A percentile compares a stretch with the other conserved stretches of the same genome.
Evolutionary conservation across 805 yeast species (phyloP).

Genomic region (Suhomyces kilbournensis): DNA sequence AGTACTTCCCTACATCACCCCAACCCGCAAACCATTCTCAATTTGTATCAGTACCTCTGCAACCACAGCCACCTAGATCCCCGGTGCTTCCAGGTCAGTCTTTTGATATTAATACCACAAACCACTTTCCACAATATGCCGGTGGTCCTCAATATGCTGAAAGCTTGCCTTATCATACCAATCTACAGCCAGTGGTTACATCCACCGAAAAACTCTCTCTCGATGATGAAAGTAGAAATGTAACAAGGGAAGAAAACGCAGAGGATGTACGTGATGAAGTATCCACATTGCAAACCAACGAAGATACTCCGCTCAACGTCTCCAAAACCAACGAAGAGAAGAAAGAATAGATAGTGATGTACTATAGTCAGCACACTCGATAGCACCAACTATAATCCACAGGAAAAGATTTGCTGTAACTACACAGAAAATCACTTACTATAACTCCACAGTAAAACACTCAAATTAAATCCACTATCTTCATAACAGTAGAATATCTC

Average conservation of each 20-base stretch:
- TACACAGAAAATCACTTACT: background rate
- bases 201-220: slow-evolving; percentile 2
- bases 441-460: too few relatives aligned
- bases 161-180: slow-evolving; percentile 16
- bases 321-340: background rate
- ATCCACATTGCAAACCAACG: slow-evolving; percentile 11
- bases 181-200: slow-evolving; percentile 8
- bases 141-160: slow-evolving; percentile 13
- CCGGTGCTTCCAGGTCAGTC: slow-evolving; percentile 6
- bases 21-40: slow-evolving; percentile 14
- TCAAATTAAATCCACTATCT: background rate
- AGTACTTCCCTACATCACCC: slow-evolving; percentile 38
- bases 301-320: background rate
- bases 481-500: background rate
- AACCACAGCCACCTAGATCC: slow-evolving; percentile 3
- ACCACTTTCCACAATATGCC: slow-evolving; percentile 15
- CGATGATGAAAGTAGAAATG: background rate
- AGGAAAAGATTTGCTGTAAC: too few relatives aligned
- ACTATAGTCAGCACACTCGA: background rate
- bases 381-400: too few relatives aligned
- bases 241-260: background rate
- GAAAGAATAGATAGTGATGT: background rate
- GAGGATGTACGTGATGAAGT: slow-evolving; percentile 9
- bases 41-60: slow-evolving; percentile 7
- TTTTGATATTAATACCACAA: slow-evolving; percentile 14